These are phyloP conservation scores for Mycosphaerelloides madeirae DNA, from an alignment of 2,329 filamentous ascomycete species.

Conservation along the genomic window DNA sequence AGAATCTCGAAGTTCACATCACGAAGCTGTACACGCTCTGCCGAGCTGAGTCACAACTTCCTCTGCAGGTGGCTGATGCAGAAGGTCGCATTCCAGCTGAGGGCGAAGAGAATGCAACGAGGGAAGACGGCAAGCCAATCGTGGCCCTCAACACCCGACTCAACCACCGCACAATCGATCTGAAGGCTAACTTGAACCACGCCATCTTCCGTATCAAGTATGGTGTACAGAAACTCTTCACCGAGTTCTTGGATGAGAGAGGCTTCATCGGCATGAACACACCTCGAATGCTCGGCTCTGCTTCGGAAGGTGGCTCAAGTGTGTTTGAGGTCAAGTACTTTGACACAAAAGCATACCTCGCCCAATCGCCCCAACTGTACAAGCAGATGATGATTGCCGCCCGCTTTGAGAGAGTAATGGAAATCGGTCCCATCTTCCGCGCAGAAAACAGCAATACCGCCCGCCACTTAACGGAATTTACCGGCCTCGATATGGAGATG, in stretches of 20 bases:
- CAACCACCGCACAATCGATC: slow-evolving; percentile 88
- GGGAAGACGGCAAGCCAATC: slow-evolving; percentile 56
- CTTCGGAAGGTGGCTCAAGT: slow-evolving; percentile 87
- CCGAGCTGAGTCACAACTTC: slow-evolving; percentile 55
- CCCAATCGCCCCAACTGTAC: slow-evolving; percentile 79
- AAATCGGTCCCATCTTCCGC: slow-evolving; percentile 75
- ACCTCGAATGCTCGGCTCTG: slow-evolving; percentile 81
- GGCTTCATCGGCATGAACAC: slow-evolving; percentile 83
- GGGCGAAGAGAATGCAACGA: slow-evolving; percentile 42
- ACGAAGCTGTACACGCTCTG: slow-evolving; percentile 77
- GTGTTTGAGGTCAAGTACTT: slow-evolving; percentile 92
- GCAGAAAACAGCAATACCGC: slow-evolving; percentile 85
- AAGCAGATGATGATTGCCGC: slow-evolving; percentile 83
- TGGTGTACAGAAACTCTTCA: slow-evolving; percentile 65
- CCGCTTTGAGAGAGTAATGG: slow-evolving; percentile 70
- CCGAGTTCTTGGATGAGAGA: slow-evolving; percentile 69
- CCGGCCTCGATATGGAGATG: slow-evolving; percentile 85
- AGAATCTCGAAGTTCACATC: slow-evolving; percentile 80
- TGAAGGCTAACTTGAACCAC: slow-evolving; percentile 85
- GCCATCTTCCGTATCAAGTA: slow-evolving; percentile 71
- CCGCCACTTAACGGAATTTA: slow-evolving; percentile 83
- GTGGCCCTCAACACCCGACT: slow-evolving; percentile 80
- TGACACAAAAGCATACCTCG: slow-evolving; percentile 72
- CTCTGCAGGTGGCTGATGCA: slow-evolving; percentile 54
- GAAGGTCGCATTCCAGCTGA: slow-evolving; percentile 47